Base-by-base conservation (phyloP, 2,329 filamentous ascomycete genomes). In the Xylariaceae sp. region DNA sequence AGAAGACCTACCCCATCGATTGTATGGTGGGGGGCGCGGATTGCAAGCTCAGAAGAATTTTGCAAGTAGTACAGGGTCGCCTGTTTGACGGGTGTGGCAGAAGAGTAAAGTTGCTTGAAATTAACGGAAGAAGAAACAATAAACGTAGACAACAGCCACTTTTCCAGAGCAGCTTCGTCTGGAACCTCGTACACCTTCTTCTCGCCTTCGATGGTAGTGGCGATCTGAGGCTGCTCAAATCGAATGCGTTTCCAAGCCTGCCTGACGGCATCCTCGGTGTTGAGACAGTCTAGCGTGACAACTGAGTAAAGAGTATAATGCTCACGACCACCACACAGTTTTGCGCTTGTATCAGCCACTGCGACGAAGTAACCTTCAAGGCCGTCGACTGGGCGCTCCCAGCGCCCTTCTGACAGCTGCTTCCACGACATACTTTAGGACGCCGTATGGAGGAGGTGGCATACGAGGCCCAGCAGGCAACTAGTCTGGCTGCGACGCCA, bases 161-260 rank as follows among this genome's bases (percentile, higher is more conserved):
- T 40, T 45, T 56, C 51, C 9, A 65, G 41, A 41, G 49, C 57
- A 31, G 55, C 55, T 11, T 49, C 50, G 28, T 62, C 59, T 10
- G 56, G 63, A 6, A 64, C 55, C 36, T 61, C 55, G 34, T 61
- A 59, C 5, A 59, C 52, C 42, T 54, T 56, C 45, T 56, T 59
- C 57, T 58, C 59, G 3, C 56, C 56, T 1, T 63, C 60, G 6
- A 54, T 28, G 4, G 39, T 57, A 12, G 56, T 55, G 14, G 62
- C 61, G 31, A 64, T 46, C 28, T 56, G 57, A 5, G 60, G 63
- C 41, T 63, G 60, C 40, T 63, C 58, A 36, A 60, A 54, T 19
- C 62, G 58, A 19, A 63, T 51, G 44, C 60, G 60, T 40, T 64
- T 58, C 61, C 63, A 63, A 14, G 59, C 61, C 50, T 61, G 51